Conservation (phyloP, 305 asterid genomes). For the Rubia tinctorum region DNA sequence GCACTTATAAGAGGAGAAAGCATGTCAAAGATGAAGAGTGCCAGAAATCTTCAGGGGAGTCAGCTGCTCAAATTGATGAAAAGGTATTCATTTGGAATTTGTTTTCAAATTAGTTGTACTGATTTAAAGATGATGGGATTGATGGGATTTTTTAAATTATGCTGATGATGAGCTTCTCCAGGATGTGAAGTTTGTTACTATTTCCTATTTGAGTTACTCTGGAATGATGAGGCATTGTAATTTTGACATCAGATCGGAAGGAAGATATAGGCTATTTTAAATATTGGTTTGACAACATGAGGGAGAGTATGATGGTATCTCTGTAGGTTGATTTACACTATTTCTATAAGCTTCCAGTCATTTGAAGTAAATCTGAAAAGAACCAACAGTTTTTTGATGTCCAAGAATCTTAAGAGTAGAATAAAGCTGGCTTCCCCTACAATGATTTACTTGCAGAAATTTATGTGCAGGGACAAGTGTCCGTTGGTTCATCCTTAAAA, state of each 20-base stretch:
- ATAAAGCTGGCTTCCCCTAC: not conserved
- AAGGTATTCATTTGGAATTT: conserved; percentile 35
- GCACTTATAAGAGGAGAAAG: conserved; percentile 75
- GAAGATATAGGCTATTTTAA: not conserved
- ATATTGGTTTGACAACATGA: not conserved
- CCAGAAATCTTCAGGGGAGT: conserved; percentile 29
- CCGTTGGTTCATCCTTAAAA: not conserved
- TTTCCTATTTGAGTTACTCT: not conserved
- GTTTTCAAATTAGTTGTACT: not conserved
- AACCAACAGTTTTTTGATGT: not conserved
- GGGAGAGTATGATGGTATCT: not conserved
- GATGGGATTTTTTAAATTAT: not conserved
- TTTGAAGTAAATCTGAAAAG: not conserved
- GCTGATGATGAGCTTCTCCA: not conserved
- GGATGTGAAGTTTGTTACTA: not conserved
- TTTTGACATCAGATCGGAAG: not conserved
- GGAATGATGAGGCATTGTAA: not conserved
- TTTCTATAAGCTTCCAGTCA: not conserved
- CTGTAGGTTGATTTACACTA: not conserved
- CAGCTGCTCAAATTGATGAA: conserved; percentile 32
- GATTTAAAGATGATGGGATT: not conserved
- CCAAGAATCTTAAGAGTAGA: not conserved
- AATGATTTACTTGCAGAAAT: not conserved
- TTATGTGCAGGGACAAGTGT: not conserved
- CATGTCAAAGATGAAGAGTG: conserved; percentile 24